These are phyloP conservation scores for Cladobotryum protrusum DNA, from an alignment of 2,329 filamentous ascomycete species.

Conservation along the genomic window DNA sequence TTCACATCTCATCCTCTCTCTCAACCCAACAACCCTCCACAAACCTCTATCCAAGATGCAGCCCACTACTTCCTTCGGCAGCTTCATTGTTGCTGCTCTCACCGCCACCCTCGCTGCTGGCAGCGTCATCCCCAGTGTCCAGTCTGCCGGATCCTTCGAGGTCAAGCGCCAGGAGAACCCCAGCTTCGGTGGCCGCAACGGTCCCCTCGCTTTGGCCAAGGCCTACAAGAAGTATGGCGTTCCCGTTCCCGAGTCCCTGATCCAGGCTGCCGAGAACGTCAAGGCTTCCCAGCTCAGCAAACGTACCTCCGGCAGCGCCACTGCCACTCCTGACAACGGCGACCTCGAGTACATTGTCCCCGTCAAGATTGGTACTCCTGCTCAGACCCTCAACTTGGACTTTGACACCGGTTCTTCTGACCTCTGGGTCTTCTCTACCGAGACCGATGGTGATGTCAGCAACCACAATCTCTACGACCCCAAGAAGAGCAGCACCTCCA, in stretches of 20 bases:
- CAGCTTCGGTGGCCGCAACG: slow-evolving; percentile 7
- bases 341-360: slow-evolving; percentile 14
- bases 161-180: slow-evolving; percentile 6
- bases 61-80: slow-evolving; percentile 6
- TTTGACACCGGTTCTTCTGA: slow-evolving; percentile 22
- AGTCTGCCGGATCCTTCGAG: slow-evolving; percentile 5
- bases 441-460: slow-evolving; percentile 31
- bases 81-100: slow-evolving; percentile 8
- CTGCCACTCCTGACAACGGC: slow-evolving; percentile 3
- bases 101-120: slow-evolving; percentile 9
- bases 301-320: slow-evolving; percentile 7
- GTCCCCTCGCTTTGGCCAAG: slow-evolving; percentile 13
- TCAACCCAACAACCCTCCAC: background rate
- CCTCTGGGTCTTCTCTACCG: slow-evolving; percentile 34
- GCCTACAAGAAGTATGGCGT: slow-evolving; percentile 13
- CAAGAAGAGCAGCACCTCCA: slow-evolving; percentile 30
- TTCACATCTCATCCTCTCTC: background rate
- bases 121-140: slow-evolving; percentile 3
- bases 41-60: slow-evolving; percentile 5
- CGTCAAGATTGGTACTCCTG: slow-evolving; percentile 16
- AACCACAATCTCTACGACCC: slow-evolving; percentile 37
- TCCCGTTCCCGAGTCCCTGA: slow-evolving; percentile 9
- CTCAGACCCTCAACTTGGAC: slow-evolving; percentile 14
- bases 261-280: slow-evolving; percentile 5
- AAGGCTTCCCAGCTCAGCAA: slow-evolving; percentile 4